phyloP scores from a whole-genome alignment of 1,139 yeast genomes.

The Suhomyces kunorum region DNA sequence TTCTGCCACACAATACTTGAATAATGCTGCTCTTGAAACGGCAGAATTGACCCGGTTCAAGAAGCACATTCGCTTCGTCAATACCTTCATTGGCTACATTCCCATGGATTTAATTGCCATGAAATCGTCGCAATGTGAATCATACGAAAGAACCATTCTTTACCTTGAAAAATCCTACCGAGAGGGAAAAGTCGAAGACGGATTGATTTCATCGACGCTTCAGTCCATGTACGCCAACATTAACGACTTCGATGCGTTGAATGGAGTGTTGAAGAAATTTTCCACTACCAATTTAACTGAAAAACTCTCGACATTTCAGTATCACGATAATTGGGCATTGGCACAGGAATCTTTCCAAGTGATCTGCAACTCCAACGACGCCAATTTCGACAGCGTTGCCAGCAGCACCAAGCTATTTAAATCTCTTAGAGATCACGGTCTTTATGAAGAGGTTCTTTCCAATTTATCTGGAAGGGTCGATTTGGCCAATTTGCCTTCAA shows the following conservation, averaged over 20 bases:
- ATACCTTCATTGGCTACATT: constrained; percentile 51
- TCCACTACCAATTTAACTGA: constrained; percentile 69
- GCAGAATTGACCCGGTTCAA: constrained; percentile 24
- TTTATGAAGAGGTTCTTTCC: constrained; percentile 43
- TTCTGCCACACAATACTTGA: constrained; percentile 34
- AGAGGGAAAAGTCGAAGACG: constrained; percentile 29
- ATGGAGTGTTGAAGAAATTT: constrained; percentile 78
- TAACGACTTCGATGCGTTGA: constrained; percentile 87
- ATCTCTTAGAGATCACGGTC: constrained; percentile 44
- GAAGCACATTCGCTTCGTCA: constrained; percentile 38
- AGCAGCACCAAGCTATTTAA: constrained; percentile 39
- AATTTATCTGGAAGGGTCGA: constrained; percentile 34
- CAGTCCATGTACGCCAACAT: constrained; percentile 83
- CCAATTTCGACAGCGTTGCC: constrained; percentile 30
- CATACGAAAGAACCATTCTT: constrained; percentile 86
- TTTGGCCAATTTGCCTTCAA: constrained; percentile 23
- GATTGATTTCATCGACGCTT: constrained; percentile 53
- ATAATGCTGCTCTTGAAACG: constrained; percentile 23
- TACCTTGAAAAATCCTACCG: constrained; percentile 79
- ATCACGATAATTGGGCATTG: constrained; percentile 82
- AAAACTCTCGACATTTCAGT: constrained; percentile 77
- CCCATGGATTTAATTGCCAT: constrained; percentile 73
- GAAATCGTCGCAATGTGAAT: constrained; percentile 79
- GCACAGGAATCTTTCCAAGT: constrained; percentile 87
- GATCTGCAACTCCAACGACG: constrained; percentile 40